These are phyloP conservation scores for Geosmithia putterillii DNA, from an alignment of 2,329 filamentous ascomycete genomes.

Conservation along the genomic window DNA sequence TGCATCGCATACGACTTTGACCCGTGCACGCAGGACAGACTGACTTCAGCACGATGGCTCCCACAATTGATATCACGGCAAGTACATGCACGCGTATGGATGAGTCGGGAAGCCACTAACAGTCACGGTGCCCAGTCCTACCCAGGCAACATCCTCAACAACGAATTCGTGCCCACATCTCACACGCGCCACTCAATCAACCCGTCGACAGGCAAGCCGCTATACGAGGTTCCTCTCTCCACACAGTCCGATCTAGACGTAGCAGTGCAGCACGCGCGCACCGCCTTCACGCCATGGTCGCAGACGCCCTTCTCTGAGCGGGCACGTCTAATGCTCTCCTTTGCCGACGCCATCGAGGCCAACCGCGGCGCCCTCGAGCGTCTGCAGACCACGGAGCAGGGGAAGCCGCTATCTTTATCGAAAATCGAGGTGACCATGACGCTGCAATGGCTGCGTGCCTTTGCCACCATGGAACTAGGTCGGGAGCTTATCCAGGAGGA, in stretches of 20 bases:
- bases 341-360: slow-evolving; percentile 2
- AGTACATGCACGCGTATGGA: background rate
- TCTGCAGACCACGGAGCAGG: slow-evolving; percentile 2
- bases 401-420: slow-evolving; percentile 1
- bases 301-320: slow-evolving; percentile 1
- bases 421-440: background rate
- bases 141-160: slow-evolving; percentile 3
- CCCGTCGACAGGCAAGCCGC: slow-evolving; percentile 2
- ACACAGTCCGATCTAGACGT: slow-evolving; percentile 2
- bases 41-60: background rate
- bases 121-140: slow-evolving; percentile 1
- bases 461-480: slow-evolving; percentile 12
- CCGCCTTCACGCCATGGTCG: slow-evolving; percentile 2
- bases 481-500: slow-evolving; percentile 16
- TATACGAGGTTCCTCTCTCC: slow-evolving; percentile 2
- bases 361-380: background rate
- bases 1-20: no score
- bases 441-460: slow-evolving; percentile 11
- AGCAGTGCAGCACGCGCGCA: slow-evolving; percentile 2
- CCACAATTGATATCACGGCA: background rate
- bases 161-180: slow-evolving; percentile 1
- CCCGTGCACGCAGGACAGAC: no score
- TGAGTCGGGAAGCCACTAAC: no score
- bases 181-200: slow-evolving; percentile 3
- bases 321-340: background rate